Percentiles rank a stretch among this genome's conserved stretches.
phyloP scores from a whole-genome alignment of 2,329 filamentous ascomycete species.

The Verticillium zaregamsianum region DNA sequence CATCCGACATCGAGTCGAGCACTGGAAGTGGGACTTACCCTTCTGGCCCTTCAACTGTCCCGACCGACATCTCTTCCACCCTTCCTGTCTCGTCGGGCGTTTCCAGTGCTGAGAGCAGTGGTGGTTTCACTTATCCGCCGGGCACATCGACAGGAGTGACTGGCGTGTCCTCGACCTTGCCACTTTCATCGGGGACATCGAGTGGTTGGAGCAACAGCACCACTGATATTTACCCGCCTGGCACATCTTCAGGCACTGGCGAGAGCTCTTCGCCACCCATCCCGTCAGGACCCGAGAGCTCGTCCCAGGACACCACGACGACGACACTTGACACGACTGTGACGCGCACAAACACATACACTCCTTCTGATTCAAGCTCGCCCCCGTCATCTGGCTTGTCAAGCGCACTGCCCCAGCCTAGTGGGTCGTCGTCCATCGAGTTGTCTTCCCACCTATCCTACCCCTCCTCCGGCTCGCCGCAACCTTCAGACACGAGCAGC shows the following conservation, averaged over 20 bases:
- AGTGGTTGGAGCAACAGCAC: neutral
- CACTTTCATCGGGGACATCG: neutral
- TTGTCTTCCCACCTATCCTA: conserved; percentile 8
- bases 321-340: neutral
- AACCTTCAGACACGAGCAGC: neutral
- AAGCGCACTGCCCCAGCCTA: neutral
- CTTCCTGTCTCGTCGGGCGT: neutral
- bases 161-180: neutral
- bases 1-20: neutral
- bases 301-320: neutral
- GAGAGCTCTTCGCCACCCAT: neutral
- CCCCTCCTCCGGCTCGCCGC: conserved; percentile 1
- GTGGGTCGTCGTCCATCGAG: neutral
- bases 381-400: neutral
- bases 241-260: neutral
- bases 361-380: neutral
- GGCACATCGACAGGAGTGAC: neutral
- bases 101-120: neutral
- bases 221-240: neutral
- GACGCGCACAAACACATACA: neutral
- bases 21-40: neutral
- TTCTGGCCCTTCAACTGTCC: neutral
- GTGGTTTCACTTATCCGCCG: neutral
- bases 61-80: neutral
- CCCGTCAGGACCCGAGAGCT: neutral